Evolutionary conservation across 2,329 filamentous ascomycete genomes (phyloP).

Genomic region (Microdochium trichocladiopsis): DNA sequence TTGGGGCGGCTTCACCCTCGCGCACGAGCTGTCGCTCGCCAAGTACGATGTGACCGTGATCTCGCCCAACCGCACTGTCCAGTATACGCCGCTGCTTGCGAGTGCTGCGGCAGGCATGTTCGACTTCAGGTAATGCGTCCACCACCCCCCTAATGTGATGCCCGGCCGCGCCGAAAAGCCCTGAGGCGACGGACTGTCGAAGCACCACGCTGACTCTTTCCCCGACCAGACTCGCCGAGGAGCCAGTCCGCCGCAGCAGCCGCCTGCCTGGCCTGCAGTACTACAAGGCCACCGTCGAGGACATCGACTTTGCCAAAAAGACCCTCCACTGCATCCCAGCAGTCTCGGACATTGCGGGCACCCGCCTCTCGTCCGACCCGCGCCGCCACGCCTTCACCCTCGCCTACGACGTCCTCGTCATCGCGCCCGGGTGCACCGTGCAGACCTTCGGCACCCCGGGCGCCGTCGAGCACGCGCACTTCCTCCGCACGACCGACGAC

Average conservation of each 20-base stretch:
- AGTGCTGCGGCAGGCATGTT: conserved; percentile 35
- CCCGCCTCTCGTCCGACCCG: conserved; percentile 4
- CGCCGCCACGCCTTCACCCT: conserved; percentile 24
- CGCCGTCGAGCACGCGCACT: conserved; percentile 27
- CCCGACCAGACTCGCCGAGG: conserved; percentile 25
- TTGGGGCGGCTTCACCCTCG: conserved; percentile 30
- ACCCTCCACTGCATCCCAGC: conserved; percentile 23
- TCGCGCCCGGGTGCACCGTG: conserved; percentile 32
- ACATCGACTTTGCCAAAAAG: conserved; percentile 26
- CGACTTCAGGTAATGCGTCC: conserved; percentile 24
- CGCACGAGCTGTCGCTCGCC: conserved; percentile 23
- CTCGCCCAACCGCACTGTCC: conserved; percentile 30
- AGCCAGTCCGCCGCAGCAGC: conserved; percentile 28
- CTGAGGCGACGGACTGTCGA: no score
- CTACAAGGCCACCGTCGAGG: conserved; percentile 29
- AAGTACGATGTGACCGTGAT: conserved; percentile 31
- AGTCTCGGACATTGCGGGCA: conserved; percentile 18
- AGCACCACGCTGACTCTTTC: not conserved
- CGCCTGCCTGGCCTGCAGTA: conserved; percentile 18
- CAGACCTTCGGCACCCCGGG: conserved; percentile 32
- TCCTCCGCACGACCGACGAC: conserved; percentile 26
- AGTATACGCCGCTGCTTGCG: conserved; percentile 35
- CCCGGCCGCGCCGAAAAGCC: no score
- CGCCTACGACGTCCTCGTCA: conserved; percentile 29
- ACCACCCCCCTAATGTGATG: no score